Percentiles rank a stretch among this genome's conserved stretches.
phyloP scores from a whole-genome alignment of 140 eudicot genomes.

The Oenanthe javanica region DNA sequence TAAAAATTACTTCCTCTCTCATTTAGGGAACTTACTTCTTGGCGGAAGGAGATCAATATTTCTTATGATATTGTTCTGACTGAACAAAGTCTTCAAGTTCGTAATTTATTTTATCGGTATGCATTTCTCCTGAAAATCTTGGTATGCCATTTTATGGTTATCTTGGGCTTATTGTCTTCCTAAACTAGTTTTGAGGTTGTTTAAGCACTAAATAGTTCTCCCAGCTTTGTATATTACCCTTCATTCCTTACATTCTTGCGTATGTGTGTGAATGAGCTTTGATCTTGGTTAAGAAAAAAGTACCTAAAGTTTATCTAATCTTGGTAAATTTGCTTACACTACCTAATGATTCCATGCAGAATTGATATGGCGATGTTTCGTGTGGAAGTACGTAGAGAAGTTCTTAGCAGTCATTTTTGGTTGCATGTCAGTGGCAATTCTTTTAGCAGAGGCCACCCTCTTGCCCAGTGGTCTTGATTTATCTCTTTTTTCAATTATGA shows the following conservation, averaged over 20 bases:
- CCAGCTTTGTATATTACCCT: neutral
- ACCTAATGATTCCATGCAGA: conserved; percentile 34
- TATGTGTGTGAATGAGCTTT: neutral
- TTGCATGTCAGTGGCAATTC: conserved; percentile 95
- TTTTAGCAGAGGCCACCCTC: conserved; percentile 90
- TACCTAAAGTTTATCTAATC: neutral
- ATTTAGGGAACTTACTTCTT: neutral
- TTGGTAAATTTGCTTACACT: neutral
- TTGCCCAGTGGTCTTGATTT: conserved; percentile 73
- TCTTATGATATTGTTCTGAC: neutral
- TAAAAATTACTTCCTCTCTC: neutral
- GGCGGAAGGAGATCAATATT: neutral
- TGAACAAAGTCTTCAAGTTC: neutral
- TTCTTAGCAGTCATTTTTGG: conserved; percentile 67
- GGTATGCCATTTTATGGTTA: neutral
- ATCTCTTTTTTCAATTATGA: conserved; percentile 70
- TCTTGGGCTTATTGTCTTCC: neutral
- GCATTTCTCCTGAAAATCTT: neutral
- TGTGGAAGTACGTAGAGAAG: conserved; percentile 57
- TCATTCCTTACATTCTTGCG: neutral
- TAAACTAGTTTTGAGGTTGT: neutral
- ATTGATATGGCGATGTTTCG: conserved; percentile 70
- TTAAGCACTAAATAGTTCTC: neutral
- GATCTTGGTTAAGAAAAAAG: neutral
- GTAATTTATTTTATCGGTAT: neutral